Evolutionary conservation across 768 basidiomycete genomes (phyloP), one percentile per base, ranked within the genome.

Genomic region (Mycena filopes): DNA sequence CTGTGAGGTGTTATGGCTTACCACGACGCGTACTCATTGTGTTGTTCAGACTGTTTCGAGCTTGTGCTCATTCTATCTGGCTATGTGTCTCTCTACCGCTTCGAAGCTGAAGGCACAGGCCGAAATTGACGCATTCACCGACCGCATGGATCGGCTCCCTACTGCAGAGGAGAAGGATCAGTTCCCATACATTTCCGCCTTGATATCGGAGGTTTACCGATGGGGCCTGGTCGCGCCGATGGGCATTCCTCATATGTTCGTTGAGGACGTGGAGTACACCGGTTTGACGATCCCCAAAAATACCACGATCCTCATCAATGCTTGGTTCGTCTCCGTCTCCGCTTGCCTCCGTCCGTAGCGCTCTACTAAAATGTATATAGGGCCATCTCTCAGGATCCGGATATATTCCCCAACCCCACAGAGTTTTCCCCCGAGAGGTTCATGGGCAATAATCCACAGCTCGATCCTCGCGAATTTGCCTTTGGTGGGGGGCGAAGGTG

Each of bases 331-430:
- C n/a, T n/a, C n/a, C n/a, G n/a, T n/a, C n/a, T n/a, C n/a, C n/a
- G n/a, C n/a, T n/a, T n/a, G n/a, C n/a, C n/a, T n/a, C n/a, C n/a
- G n/a, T n/a, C n/a, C 12, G 12, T 23, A 23, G 23, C 4, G 29
- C 31, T 33, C 9, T 38, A 5, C n/a, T 55, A 16, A 26, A 55
- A 23, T 33, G n/a, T 13, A 26, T 41, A 3, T 26, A 55, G 53
- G 53, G 53, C 53, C 15, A 41, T 55, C 12, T 55, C 53, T 41
- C 53, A 55, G 20, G 53, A 55, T 38, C 53, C 53, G 23, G 53
- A 55, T 6, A 38, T 55, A 13, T 55, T 40, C 25, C 53, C 53
- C 12, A 25, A 55, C 12, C 53, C 53, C 8, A 23, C 7, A 20
- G 12, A 55, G 11, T 55, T 55, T n/a, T n/a, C 36, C 11, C 53